A percentile compares a stretch with the other conserved stretches of the same genome.
These are phyloP conservation scores for Chytriomyces hyalinus DNA, from an alignment of 192 early-diverging fungal species.

Conservation along the genomic window DNA sequence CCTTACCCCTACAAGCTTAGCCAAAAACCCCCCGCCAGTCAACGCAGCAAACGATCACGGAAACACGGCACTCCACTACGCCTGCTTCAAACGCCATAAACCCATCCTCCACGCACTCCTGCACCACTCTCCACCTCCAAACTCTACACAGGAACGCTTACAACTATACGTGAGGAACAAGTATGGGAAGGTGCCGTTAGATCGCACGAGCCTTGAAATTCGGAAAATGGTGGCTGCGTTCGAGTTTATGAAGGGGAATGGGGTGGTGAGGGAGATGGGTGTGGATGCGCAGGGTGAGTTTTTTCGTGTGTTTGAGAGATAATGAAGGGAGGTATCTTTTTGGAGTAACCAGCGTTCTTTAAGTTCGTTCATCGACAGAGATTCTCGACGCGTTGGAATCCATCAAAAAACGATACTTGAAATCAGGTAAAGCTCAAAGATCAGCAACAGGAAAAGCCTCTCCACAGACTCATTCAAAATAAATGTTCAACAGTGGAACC, in stretches of 20 bases:
- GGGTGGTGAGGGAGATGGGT: conserved; percentile 13
- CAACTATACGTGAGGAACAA: conserved; percentile 49
- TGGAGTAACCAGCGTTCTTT: neutral
- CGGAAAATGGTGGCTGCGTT: conserved; percentile 22
- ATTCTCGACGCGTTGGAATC: neutral
- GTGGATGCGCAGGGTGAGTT: conserved; percentile 22
- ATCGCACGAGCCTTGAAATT: conserved; percentile 45
- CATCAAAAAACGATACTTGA: neutral
- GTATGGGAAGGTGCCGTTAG: conserved; percentile 46
- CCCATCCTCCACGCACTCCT: conserved; percentile 43
- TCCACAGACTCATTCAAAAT: conserved; percentile 1
- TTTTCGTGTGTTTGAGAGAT: neutral
- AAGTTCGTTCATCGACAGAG: neutral
- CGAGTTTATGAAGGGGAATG: conserved; percentile 18
- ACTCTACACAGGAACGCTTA: neutral
- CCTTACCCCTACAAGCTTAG: neutral
- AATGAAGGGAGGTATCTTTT: too few species aligned
- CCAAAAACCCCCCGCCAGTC: conserved; percentile 32
- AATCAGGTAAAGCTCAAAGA: neutral
- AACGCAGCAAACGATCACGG: conserved; percentile 64
- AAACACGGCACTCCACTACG: conserved; percentile 66
- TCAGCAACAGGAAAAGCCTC: neutral
- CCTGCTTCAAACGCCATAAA: conserved; percentile 52
- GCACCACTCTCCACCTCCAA: conserved; percentile 28
- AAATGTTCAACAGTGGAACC: conserved; percentile 31